phyloP scores from a whole-genome alignment of 83 land plant genomes.

The Larix sibirica region DNA sequence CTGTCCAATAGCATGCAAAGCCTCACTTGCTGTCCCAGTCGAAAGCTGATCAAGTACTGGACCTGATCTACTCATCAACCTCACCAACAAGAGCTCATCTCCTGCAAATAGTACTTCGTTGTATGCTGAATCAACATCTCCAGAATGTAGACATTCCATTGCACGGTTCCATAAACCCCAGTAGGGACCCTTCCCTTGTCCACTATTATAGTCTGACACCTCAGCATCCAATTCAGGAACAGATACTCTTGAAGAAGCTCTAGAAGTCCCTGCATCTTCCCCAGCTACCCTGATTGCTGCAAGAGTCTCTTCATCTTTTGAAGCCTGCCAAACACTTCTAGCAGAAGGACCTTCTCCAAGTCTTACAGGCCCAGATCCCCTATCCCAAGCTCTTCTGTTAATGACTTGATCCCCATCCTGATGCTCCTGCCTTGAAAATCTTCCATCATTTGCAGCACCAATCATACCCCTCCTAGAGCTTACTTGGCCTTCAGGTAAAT shows the following conservation, averaged over 20 bases:
- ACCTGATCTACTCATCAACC: constrained; percentile 92
- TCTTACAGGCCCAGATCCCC: constrained; percentile 70
- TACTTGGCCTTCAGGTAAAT: constrained; percentile 22
- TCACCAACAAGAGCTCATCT: constrained; percentile 83
- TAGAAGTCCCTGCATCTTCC: constrained; percentile 61
- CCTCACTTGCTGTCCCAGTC: constrained; percentile 58
- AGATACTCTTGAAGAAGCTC: constrained; percentile 36
- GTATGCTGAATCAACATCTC: constrained; percentile 92
- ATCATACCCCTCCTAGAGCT: constrained; percentile 38
- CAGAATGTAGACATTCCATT: constrained; percentile 78
- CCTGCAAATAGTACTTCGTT: constrained; percentile 75
- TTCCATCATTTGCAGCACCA: constrained; percentile 30
- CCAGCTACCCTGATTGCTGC: constrained; percentile 96
- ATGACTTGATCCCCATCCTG: constrained; percentile 52
- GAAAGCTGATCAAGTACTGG: constrained; percentile 87
- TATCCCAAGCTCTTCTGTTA: constrained; percentile 80
- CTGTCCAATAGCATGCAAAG: constrained; percentile 67
- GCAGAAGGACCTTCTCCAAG: constrained; percentile 99
- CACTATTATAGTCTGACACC: constrained; percentile 41
- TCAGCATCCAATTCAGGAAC: constrained; percentile 67
- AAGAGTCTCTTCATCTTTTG: constrained; percentile 97
- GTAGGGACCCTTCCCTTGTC: constrained; percentile 56
- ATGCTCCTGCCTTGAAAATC: constrained; percentile 45
- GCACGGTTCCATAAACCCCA: constrained; percentile 89
- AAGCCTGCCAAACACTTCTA: constrained; percentile 98